Evolutionary conservation across 202 grass and related monocot species (phyloP).

Genomic region (Alloteropsis angusta): DNA sequence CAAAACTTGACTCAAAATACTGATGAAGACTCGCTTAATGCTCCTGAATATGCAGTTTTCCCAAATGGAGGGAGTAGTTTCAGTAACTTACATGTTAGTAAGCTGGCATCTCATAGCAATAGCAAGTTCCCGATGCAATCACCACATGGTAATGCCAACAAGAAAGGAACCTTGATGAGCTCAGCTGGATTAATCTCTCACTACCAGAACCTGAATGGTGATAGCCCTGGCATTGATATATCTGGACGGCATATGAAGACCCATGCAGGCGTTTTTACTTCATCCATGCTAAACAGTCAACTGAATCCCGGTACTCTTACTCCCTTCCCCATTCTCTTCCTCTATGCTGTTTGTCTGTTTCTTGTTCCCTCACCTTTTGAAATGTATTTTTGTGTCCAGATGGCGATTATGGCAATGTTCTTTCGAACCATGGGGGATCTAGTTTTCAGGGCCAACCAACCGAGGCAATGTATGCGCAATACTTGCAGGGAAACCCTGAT

Average conservation of each 20-base stretch:
- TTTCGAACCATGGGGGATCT: slow-evolving; percentile 46
- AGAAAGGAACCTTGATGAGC: slow-evolving; percentile 44
- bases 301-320: slow-evolving; percentile 50
- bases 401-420: slow-evolving; percentile 53
- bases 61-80: slow-evolving; percentile 39
- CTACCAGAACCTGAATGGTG: slow-evolving; percentile 48
- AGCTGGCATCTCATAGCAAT: slow-evolving; percentile 40
- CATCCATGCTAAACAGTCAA: slow-evolving; percentile 55
- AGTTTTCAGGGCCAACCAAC: slow-evolving; percentile 45
- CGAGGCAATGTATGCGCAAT: slow-evolving; percentile 49
- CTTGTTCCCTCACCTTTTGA: not conserved
- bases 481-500: slow-evolving; percentile 51
- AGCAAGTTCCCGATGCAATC: slow-evolving; percentile 44
- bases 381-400: slow-evolving; percentile 37
- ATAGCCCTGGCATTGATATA: slow-evolving; percentile 41
- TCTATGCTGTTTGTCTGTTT: not conserved
- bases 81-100: slow-evolving; percentile 27
- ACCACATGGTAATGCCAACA: slow-evolving; percentile 35
- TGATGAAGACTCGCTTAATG: slow-evolving; percentile 30
- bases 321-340: not conserved
- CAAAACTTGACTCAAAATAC: too few relatives aligned
- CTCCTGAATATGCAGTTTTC: slow-evolving; percentile 38
- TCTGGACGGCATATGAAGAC: slow-evolving; percentile 34
- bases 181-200: slow-evolving; percentile 34
- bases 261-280: slow-evolving; percentile 40